These are phyloP conservation scores for Leersia perrieri DNA, from an alignment of 176 grass and related monocot species.

Conservation along the genomic window DNA sequence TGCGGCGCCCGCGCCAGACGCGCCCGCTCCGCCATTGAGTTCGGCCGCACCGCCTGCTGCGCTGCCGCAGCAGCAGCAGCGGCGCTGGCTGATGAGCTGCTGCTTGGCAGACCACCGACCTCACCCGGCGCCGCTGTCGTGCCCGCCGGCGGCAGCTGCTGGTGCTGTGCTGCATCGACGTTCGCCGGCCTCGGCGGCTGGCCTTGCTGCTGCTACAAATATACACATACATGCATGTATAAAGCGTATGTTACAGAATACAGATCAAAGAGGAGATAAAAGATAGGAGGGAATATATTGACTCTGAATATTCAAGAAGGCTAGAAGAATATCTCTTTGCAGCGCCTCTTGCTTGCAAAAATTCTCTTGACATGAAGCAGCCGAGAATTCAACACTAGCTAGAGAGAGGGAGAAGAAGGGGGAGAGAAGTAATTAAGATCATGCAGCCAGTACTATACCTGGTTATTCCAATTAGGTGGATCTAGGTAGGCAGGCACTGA, in stretches of 20 bases:
- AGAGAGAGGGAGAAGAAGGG: slow-evolving; percentile 4
- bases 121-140: neutral
- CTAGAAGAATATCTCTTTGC: slow-evolving; percentile 36
- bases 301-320: slow-evolving; percentile 65
- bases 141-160: too few species aligned
- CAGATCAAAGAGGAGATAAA: slow-evolving; percentile 33
- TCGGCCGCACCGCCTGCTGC: slow-evolving; percentile 30
- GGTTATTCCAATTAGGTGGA: slow-evolving; percentile 90
- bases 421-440: slow-evolving; percentile 32
- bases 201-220: slow-evolving; percentile 37
- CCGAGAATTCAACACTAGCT: slow-evolving; percentile 1
- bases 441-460: slow-evolving; percentile 80
- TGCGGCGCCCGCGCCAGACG: slow-evolving; percentile 66
- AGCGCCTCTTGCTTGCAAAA: slow-evolving; percentile 30
- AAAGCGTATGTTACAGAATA: slow-evolving; percentile 9
- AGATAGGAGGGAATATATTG: slow-evolving; percentile 40
- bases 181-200: slow-evolving; percentile 36
- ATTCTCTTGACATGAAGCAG: slow-evolving; percentile 39
- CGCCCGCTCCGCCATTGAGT: slow-evolving; percentile 74
- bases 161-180: slow-evolving; percentile 40
- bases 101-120: slow-evolving; percentile 37
- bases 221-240: neutral
- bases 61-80: neutral
- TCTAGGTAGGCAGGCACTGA: slow-evolving; percentile 85
- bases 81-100: slow-evolving; percentile 38